Conservation (phyloP, 2,329 filamentous ascomycete genomes). For the Cladorrhinum sp. region DNA sequence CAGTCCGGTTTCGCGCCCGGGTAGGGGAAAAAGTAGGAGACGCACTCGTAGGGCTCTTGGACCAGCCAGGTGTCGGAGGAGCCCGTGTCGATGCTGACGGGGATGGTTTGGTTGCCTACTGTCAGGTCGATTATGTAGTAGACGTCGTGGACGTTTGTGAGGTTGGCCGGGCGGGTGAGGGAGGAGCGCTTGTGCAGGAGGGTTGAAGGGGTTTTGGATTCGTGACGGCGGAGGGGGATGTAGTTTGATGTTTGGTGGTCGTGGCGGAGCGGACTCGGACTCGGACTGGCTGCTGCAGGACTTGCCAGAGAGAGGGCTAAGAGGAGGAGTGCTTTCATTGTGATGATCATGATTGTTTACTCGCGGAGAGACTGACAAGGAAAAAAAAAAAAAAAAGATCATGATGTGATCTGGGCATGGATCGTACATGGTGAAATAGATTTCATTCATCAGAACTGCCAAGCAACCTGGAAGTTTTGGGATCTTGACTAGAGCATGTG, state of each 20-base stretch:
- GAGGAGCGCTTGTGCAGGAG: conserved; percentile 9
- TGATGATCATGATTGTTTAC: not conserved
- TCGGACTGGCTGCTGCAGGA: not conserved
- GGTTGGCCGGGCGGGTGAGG: conserved; percentile 8
- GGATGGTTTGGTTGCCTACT: conserved; percentile 27
- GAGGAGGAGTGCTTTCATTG: conserved; percentile 9
- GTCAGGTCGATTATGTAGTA: conserved; percentile 31
- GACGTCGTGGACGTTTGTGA: conserved; percentile 27
- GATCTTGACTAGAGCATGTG: not conserved
- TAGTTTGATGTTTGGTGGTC: conserved; percentile 8
- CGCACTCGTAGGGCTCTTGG: conserved; percentile 24
- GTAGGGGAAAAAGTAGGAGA: conserved; percentile 13
- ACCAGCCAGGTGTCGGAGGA: conserved; percentile 31
- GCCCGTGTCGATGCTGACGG: conserved; percentile 31
- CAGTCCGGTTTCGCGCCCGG: conserved; percentile 20
- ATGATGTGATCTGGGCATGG: not conserved
- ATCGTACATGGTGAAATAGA: not conserved
- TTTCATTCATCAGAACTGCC: not conserved
- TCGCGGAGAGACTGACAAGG: not conserved
- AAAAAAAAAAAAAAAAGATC: not conserved
- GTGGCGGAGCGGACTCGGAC: too few species aligned
- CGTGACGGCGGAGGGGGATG: conserved; percentile 15
- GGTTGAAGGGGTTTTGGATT: not conserved
- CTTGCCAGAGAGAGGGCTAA: not conserved
- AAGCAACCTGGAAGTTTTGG: not conserved